A percentile compares a stretch with the other conserved stretches of the same genome.
These are phyloP conservation scores for Wickerhamomyces silvicola DNA, from an alignment of 805 yeast genomes.

Conservation along the genomic window DNA sequence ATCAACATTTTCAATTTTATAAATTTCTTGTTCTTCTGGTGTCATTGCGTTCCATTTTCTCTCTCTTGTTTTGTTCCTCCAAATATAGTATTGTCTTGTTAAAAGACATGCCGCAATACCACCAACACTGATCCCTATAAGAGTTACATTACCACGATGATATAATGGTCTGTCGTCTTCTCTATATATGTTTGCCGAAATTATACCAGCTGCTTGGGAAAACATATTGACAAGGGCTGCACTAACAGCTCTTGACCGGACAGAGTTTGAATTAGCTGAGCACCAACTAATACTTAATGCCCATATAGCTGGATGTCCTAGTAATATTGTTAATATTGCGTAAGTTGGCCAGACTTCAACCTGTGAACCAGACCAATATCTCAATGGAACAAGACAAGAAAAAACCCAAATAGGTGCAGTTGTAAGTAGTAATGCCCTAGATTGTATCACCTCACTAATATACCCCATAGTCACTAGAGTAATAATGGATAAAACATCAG, in stretches of 20 bases:
- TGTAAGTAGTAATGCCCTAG: slow-evolving; percentile 22
- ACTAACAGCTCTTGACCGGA: slow-evolving; percentile 51
- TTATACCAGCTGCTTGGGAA: too few species aligned
- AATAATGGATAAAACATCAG: slow-evolving; percentile 31
- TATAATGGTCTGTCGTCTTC: too few species aligned
- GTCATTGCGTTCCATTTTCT: too few species aligned
- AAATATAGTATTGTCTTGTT: too few species aligned
- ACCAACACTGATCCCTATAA: too few species aligned
- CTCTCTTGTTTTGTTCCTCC: too few species aligned
- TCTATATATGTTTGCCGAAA: too few species aligned
- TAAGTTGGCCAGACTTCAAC: slow-evolving; percentile 21
- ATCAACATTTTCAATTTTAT: too few species aligned
- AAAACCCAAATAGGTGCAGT: slow-evolving; percentile 26
- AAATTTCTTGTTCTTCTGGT: too few species aligned
- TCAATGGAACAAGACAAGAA: slow-evolving; percentile 25
- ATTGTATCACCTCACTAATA: slow-evolving; percentile 27
- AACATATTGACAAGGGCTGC: too few species aligned
- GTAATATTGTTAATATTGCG: slow-evolving; percentile 26
- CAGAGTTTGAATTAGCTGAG: slow-evolving; percentile 54
- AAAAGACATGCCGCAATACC: too few species aligned
- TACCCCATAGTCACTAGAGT: slow-evolving; percentile 29
- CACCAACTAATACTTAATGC: slow-evolving; percentile 28
- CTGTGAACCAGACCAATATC: slow-evolving; percentile 31
- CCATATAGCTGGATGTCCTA: background rate
- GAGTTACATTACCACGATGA: too few species aligned